A percentile compares a stretch with the other conserved stretches of the same genome.
These are phyloP conservation scores for Thamnidium elegans DNA, from an alignment of 192 early-diverging fungal genomes.

Conservation along the genomic window DNA sequence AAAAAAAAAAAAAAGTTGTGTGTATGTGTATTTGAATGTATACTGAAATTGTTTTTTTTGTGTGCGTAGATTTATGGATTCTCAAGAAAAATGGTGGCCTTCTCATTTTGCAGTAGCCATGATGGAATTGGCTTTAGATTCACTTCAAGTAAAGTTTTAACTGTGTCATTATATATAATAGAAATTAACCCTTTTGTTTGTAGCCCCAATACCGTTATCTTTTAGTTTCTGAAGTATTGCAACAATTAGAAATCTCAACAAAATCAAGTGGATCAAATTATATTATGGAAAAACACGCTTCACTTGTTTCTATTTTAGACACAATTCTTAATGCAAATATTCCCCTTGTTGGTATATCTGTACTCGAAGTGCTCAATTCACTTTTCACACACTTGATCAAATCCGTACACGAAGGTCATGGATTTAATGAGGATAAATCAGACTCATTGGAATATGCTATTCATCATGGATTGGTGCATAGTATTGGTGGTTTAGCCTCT, in stretches of 20 bases:
- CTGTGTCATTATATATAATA: background rate
- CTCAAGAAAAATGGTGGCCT: slow-evolving; percentile 33
- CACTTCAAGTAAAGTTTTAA: slow-evolving; percentile 29
- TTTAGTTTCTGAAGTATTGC: slow-evolving; percentile 46
- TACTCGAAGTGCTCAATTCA: slow-evolving; percentile 50
- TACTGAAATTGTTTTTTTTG: background rate
- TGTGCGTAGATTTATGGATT: slow-evolving; percentile 30
- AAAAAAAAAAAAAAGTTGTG: no score
- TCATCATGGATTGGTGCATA: slow-evolving; percentile 18
- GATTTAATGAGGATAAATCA: background rate
- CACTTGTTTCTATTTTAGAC: slow-evolving; percentile 42
- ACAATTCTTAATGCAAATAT: slow-evolving; percentile 40
- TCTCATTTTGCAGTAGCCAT: slow-evolving; percentile 26
- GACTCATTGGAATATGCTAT: slow-evolving; percentile 10
- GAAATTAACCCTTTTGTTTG: background rate
- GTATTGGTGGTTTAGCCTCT: slow-evolving; percentile 44
- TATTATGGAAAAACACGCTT: slow-evolving; percentile 35
- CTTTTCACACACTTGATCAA: slow-evolving; percentile 40
- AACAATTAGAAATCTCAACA: slow-evolving; percentile 34
- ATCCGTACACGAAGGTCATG: slow-evolving; percentile 22
- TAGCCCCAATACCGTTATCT: slow-evolving; percentile 52
- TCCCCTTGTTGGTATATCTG: slow-evolving; percentile 45
- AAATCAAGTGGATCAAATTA: slow-evolving; percentile 1
- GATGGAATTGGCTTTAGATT: slow-evolving; percentile 24
- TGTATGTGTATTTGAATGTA: no score